phyloP scores from a whole-genome alignment of 768 basidiomycete species.

The Pisolithus albus region DNA sequence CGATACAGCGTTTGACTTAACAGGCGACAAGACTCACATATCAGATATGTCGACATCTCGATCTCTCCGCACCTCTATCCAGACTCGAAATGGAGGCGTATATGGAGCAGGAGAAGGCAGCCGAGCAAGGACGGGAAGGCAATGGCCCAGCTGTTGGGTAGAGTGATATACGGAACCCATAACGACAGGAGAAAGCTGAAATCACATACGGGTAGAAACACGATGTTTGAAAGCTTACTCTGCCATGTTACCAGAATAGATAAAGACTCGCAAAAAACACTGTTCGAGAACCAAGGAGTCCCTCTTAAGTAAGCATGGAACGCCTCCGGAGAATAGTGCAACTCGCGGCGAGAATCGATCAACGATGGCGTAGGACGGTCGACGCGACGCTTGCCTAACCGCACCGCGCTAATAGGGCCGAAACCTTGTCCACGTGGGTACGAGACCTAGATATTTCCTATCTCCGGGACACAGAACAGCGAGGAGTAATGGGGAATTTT shows the following conservation, averaged over 20 bases:
- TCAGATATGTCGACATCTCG: background rate
- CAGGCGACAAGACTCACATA: too few species aligned
- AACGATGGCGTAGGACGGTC: background rate
- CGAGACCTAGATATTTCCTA: conserved; percentile 11
- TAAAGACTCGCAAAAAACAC: conserved; percentile 14
- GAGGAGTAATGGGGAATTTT: conserved; percentile 13
- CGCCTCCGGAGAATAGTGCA: background rate
- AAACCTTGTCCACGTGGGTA: background rate
- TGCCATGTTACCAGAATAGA: conserved; percentile 16
- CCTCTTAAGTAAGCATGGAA: background rate
- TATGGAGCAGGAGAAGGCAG: conserved; percentile 18
- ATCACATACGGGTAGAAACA: conserved; percentile 18
- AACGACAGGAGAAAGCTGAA: background rate
- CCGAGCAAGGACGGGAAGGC: conserved; percentile 21
- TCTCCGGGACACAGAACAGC: conserved; percentile 19
- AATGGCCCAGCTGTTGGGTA: conserved; percentile 15
- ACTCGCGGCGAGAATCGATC: conserved; percentile 5
- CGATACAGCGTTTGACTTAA: too few species aligned
- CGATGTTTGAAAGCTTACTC: conserved; percentile 12
- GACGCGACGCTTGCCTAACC: conserved; percentile 1
- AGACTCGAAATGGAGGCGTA: conserved; percentile 11
- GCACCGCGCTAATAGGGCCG: conserved; percentile 6
- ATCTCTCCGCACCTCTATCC: background rate
- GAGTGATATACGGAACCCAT: background rate
- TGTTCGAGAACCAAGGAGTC: background rate